Evolutionary conservation across 306 rosid genomes (phyloP).

Genomic region (Acacia melanoxylon): DNA sequence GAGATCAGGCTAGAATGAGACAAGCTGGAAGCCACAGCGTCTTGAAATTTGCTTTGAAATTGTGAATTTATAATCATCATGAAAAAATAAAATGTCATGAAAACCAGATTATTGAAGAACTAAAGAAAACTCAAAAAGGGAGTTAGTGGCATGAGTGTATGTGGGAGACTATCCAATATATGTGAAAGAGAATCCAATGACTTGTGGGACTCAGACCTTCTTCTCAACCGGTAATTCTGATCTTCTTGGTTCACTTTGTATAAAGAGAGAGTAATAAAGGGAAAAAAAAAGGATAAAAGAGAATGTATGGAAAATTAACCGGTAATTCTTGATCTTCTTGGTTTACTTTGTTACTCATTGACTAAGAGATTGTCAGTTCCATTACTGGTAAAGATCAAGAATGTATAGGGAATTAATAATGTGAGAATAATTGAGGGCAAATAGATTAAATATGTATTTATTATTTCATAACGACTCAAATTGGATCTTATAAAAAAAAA

Average conservation of each 20-base stretch:
- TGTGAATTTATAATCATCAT: slow-evolving; percentile 31
- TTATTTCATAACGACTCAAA: too few species aligned
- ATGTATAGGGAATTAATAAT: too few species aligned
- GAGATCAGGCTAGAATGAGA: background rate
- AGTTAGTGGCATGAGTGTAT: background rate
- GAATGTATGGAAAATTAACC: too few species aligned
- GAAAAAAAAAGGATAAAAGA: too few species aligned
- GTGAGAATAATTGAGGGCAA: too few species aligned
- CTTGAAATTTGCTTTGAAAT: slow-evolving; percentile 49
- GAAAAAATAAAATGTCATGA: background rate
- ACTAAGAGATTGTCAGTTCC: too few species aligned
- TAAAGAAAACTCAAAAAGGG: background rate
- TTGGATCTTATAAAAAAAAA: too few species aligned
- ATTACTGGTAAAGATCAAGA: too few species aligned
- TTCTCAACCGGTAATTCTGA: background rate
- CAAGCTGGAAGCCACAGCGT: background rate
- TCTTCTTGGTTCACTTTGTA: background rate
- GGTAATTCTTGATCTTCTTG: too few species aligned
- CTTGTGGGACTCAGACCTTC: background rate
- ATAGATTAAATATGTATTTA: too few species aligned
- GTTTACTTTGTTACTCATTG: too few species aligned
- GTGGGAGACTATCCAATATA: background rate
- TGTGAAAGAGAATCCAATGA: background rate
- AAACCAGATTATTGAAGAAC: background rate
- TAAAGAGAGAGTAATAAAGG: too few species aligned